These are phyloP conservation scores for Suillus americanus DNA, from an alignment of 768 basidiomycete genomes.

Conservation along the genomic window DNA sequence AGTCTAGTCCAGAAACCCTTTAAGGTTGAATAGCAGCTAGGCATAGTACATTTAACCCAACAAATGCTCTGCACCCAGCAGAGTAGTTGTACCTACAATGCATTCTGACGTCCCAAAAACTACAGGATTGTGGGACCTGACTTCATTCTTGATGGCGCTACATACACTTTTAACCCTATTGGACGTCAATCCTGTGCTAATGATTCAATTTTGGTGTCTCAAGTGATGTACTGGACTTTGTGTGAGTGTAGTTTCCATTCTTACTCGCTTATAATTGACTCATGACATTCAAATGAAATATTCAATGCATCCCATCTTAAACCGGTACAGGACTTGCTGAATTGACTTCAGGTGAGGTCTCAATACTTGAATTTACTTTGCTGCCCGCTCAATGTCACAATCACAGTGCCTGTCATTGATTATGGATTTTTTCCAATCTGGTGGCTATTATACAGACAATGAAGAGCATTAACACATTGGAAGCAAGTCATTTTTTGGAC, in stretches of 20 bases:
- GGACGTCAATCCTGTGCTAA: constrained; percentile 88
- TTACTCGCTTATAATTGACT: constrained; percentile 14
- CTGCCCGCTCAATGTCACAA: background rate
- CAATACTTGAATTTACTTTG: background rate
- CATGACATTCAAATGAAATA: constrained; percentile 60
- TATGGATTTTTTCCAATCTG: constrained; percentile 80
- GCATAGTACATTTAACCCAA: too few species aligned
- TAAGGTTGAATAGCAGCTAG: too few species aligned
- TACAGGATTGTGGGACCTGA: constrained; percentile 56
- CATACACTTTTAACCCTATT: constrained; percentile 82
- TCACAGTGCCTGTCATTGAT: constrained; percentile 82
- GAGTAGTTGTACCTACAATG: too few species aligned
- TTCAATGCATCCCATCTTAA: constrained; percentile 84
- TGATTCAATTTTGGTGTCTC: constrained; percentile 92
- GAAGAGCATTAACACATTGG: constrained; percentile 86
- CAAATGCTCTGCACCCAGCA: too few species aligned
- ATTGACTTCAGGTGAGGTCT: constrained; percentile 74
- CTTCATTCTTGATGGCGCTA: constrained; percentile 79
- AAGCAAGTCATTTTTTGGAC: constrained; percentile 45
- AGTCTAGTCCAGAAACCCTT: too few species aligned
- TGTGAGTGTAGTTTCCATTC: constrained; percentile 50
- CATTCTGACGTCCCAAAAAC: constrained; percentile 47
- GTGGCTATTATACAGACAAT: constrained; percentile 89
- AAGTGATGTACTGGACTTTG: constrained; percentile 98
- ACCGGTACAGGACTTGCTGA: constrained; percentile 79